A percentile compares a stretch with the other conserved stretches of the same genome.
phyloP scores from a whole-genome alignment of 2,329 filamentous ascomycete species.

The Shiraia bambusicola region DNA sequence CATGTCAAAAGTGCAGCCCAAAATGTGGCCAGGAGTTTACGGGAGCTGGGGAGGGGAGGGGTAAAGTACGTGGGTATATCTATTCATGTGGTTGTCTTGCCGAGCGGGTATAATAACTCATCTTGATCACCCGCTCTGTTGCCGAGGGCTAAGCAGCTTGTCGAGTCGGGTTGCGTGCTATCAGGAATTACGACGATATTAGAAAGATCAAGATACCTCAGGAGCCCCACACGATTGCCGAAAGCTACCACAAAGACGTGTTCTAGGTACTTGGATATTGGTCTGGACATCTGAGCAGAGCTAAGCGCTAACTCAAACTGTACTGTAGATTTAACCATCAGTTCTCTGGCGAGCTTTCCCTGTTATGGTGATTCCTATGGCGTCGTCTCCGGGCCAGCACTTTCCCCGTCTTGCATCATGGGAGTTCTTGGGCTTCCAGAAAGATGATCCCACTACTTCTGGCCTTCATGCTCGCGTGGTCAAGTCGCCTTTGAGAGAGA shows the following conservation, averaged over 20 bases:
- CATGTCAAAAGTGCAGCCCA: slow-evolving; percentile 12
- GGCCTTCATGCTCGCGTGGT: slow-evolving; percentile 29
- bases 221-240: too few species aligned
- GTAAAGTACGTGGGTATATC: slow-evolving; percentile 10
- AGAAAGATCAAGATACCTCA: too few species aligned
- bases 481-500: slow-evolving; percentile 17
- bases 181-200: too few species aligned
- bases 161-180: too few species aligned
- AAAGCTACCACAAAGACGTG: too few species aligned
- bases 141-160: too few species aligned
- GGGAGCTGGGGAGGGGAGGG: slow-evolving; percentile 16
- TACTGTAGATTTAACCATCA: slow-evolving; percentile 11
- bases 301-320: slow-evolving; percentile 4
- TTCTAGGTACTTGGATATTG: neutral
- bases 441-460: slow-evolving; percentile 34
- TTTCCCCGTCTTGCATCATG: slow-evolving; percentile 26
- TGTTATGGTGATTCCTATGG: slow-evolving; percentile 22
- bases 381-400: slow-evolving; percentile 13
- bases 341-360: neutral
- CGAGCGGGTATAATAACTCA: neutral
- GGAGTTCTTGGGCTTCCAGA: slow-evolving; percentile 34
- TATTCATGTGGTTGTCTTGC: slow-evolving; percentile 9
- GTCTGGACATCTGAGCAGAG: neutral
- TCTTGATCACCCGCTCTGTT: too few species aligned
- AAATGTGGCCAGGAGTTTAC: slow-evolving; percentile 18